These are phyloP conservation scores for Helotiales sp. DNA, from an alignment of 2,329 filamentous ascomycete genomes.

Conservation along the genomic window DNA sequence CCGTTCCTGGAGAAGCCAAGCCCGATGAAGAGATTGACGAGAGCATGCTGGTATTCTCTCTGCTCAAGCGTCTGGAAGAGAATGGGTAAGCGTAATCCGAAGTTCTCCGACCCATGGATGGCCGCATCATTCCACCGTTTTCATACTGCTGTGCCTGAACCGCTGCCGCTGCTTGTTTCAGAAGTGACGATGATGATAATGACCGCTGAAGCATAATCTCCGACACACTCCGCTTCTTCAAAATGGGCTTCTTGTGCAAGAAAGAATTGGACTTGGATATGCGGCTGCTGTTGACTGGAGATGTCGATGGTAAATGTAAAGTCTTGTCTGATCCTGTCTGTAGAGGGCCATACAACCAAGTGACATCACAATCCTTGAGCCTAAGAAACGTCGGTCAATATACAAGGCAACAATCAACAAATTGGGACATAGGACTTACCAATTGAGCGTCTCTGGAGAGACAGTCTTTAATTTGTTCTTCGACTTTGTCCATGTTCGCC, in stretches of 20 bases:
- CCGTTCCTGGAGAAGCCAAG: constrained; percentile 61
- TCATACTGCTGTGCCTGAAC: constrained; percentile 50
- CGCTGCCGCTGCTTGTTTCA: constrained; percentile 66
- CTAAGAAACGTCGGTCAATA: constrained; percentile 50
- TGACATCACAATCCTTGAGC: constrained; percentile 97
- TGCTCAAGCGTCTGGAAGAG: constrained; percentile 63
- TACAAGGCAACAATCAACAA: neutral
- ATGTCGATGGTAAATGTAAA: constrained; percentile 52
- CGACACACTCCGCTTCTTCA: constrained; percentile 97
- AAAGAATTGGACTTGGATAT: constrained; percentile 66
- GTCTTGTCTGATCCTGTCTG: constrained; percentile 71
- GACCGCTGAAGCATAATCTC: constrained; percentile 93
- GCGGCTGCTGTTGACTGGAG: constrained; percentile 53
- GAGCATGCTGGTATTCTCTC: constrained; percentile 64
- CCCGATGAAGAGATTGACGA: constrained; percentile 75
- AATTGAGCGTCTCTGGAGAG: constrained; percentile 90
- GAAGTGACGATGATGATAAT: constrained; percentile 82
- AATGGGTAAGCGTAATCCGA: constrained; percentile 74
- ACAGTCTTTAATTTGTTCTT: constrained; percentile 88
- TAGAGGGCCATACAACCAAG: constrained; percentile 94
- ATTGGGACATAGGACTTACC: constrained; percentile 60
- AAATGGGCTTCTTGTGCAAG: constrained; percentile 71
- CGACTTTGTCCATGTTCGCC: constrained; percentile 94
- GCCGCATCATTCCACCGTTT: constrained; percentile 49
- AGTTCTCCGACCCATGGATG: constrained; percentile 65